These are phyloP conservation scores for Pseudogymnoascus destructans DNA, from an alignment of 2,329 filamentous ascomycete species.

Conservation along the genomic window DNA sequence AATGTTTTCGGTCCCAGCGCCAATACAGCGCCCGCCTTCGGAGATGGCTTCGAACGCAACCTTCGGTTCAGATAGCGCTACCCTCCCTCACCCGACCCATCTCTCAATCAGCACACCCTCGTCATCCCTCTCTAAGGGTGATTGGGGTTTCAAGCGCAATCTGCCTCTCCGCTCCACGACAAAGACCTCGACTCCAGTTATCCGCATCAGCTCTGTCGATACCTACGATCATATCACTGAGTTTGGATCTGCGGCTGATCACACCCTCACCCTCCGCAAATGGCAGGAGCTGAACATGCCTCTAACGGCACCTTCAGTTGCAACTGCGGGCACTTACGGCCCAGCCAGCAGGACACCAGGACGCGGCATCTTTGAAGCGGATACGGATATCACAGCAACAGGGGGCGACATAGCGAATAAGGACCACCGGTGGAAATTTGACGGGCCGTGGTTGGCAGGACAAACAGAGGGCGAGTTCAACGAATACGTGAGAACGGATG, in stretches of 20 bases:
- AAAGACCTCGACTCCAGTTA: constrained; percentile 56
- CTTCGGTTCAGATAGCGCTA: constrained; percentile 53
- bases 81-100: constrained; percentile 64
- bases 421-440: constrained; percentile 51
- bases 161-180: constrained; percentile 65
- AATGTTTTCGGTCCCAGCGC: constrained; percentile 73
- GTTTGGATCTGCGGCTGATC: constrained; percentile 70
- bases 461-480: constrained; percentile 48
- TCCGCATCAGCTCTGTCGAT: constrained; percentile 69
- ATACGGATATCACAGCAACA: constrained; percentile 38
- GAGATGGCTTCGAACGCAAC: constrained; percentile 35
- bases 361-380: constrained; percentile 47
- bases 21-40: constrained; percentile 49
- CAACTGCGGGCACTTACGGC: constrained; percentile 14
- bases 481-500: constrained; percentile 39
- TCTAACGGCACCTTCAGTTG: constrained; percentile 40
- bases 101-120: constrained; percentile 70
- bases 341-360: constrained; percentile 17
- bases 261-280: constrained; percentile 68
- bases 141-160: constrained; percentile 86
- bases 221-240: constrained; percentile 81
- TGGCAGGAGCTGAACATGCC: constrained; percentile 72
- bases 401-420: constrained; percentile 19
- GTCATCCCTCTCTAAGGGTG: constrained; percentile 60
- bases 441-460: constrained; percentile 52